Evolutionary conservation across 2,329 filamentous ascomycete genomes (phyloP).

Genomic region (Fusarium xyrophilum): DNA sequence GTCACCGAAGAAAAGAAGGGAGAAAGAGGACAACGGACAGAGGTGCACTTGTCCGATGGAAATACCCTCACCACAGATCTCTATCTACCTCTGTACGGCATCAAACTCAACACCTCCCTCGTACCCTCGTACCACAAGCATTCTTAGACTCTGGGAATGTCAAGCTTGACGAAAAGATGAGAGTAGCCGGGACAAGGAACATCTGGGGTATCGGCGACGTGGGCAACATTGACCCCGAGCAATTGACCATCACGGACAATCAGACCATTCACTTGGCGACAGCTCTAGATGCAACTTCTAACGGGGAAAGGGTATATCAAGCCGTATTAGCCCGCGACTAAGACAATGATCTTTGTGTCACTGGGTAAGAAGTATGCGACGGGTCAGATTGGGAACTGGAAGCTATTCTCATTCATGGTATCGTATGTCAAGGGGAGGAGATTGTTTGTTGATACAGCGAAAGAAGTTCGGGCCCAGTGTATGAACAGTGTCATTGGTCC

Average conservation of each 20-base stretch:
- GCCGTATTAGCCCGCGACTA: slow-evolving; percentile 34
- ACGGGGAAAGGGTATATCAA: slow-evolving; percentile 13
- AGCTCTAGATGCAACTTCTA: slow-evolving; percentile 42
- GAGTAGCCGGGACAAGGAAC: slow-evolving; percentile 45
- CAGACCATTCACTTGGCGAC: slow-evolving; percentile 45
- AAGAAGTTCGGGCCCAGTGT: slow-evolving; percentile 12
- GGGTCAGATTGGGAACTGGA: slow-evolving; percentile 47
- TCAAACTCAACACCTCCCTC: slow-evolving; percentile 53
- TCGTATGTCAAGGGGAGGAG: slow-evolving; percentile 46
- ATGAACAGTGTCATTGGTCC: slow-evolving; percentile 1
- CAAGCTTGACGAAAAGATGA: slow-evolving; percentile 45
- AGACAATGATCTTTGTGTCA: slow-evolving; percentile 43
- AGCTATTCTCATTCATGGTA: slow-evolving; percentile 43
- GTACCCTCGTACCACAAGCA: slow-evolving; percentile 46
- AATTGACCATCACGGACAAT: slow-evolving; percentile 44
- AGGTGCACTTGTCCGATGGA: slow-evolving; percentile 44
- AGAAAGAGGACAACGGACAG: slow-evolving; percentile 3
- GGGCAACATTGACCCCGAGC: slow-evolving; percentile 51
- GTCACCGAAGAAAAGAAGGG: slow-evolving; percentile 38
- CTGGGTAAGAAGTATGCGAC: slow-evolving; percentile 41
- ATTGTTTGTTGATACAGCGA: slow-evolving; percentile 44
- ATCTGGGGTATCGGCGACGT: slow-evolving; percentile 54
- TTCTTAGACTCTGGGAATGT: slow-evolving; percentile 48
- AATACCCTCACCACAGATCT: slow-evolving; percentile 46
- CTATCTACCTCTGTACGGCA: slow-evolving; percentile 55